Base-by-base conservation (phyloP, 176 grass and related monocot genomes). In the Oryza australiensis region DNA sequence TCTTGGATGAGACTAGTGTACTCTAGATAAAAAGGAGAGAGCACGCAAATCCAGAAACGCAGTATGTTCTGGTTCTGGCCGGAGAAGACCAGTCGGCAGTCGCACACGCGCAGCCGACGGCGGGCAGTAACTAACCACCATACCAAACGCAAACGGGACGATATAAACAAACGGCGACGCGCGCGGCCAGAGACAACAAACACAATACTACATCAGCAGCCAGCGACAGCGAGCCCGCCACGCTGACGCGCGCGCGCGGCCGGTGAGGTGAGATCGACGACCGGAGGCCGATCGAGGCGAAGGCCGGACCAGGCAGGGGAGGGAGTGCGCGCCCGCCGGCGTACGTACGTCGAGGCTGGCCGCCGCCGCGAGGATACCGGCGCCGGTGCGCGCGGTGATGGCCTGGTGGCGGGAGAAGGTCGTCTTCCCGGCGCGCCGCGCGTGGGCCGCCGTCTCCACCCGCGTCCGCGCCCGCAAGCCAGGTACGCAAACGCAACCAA, bases 401-500 rank as follows among this genome's bases (percentile, higher is more conserved):
- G 80, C 85, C 0, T 97, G 91, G 89, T 97, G 94, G 94, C 83
- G 82, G 68, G 84, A 90, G 83, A 97, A 94, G 87, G 71, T 97
- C 70, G 87, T 97, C 53, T 84, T 83, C 71, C 73, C 91, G 64
- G 82, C 88, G 76, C 86, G 87, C 79, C 91, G 91, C 64, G 89
- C 87, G 7, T 90, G 80, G 70, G 87, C 80, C 80, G 85, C 87
- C 72, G 81, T 97, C 91, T 89, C 91, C 42, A 72, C 76, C 38
- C 89, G 87, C 76, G 83, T 88, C 20, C 78, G 73, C 67, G 64
- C 69, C 3, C 87, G 85, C 70, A 89, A 91, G n/a, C 71, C 90
- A 80, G 89, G 94, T 97, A 87, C 51, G 40, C 67, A 7, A 6
- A n/a, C n/a, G n/a, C n/a, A n/a, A n/a, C n/a, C n/a, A n/a, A n/a